Evolutionary conservation across 352 stramenopile genomes (phyloP), one percentile per base, ranked within the genome.

Genomic region (Phytophthora lateralis): DNA sequence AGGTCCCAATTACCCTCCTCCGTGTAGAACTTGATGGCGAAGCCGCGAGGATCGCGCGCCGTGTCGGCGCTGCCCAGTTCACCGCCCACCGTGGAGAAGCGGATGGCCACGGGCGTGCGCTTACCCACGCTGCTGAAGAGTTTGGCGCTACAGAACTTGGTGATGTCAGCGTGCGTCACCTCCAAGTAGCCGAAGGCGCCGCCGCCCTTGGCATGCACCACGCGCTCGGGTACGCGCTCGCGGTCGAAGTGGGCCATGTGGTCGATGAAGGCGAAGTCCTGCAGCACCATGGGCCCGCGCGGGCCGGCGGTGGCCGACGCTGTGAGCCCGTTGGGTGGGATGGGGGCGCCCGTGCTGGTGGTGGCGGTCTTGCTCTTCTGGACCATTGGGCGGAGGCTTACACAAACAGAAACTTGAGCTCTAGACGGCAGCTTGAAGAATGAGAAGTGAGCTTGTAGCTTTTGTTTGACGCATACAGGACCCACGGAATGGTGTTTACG

Each of bases 11-110:
- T 97, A 24, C 93, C 93, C 46, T 98, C 90, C 54, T 97, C 85
- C 29, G 90, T 97, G 78, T 98, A 97, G 56, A 98, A 97, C 71
- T 98, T 98, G 37, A 98, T 77, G 4, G 93, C 89, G 65, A 97
- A 98, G 2, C 93, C 93, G 17, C 93, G 76, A 3, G 89, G 88
- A 59, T 98, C 92, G 9, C 93, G 87, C 15, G 75, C 86, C 17
- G 90, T 97, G 62, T 97, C 90, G 10, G 89, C 75, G 26, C 73
- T 89, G 47, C 89, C 90, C 35, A 48, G 71, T 59, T 97, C 90
- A 4, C 84, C 85, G 15, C 80, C 85, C 14, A 97, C 88, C 1
- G 84, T 96, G 10, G 88, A 97, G 52, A 97, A 97, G 20, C 91
- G 83, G 18, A 89, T 71, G 1, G 83, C 83, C 10, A 98, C 75